Percentiles rank a stretch among this genome's conserved stretches.
These are phyloP conservation scores for Aureobasidium sp. DNA, from an alignment of 2,329 filamentous ascomycete species.

Conservation along the genomic window DNA sequence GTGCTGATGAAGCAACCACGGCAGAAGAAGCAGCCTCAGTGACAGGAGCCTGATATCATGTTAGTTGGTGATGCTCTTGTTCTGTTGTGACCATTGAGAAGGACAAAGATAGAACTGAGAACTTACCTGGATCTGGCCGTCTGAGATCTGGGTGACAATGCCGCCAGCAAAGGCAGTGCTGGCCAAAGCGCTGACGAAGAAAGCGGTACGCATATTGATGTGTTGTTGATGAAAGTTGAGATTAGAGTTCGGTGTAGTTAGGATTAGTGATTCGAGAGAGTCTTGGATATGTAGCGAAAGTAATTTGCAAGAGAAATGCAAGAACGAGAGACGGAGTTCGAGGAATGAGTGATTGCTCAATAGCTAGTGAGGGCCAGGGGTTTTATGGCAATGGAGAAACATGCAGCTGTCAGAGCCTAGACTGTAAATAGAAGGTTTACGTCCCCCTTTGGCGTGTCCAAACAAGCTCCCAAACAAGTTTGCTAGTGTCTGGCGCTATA, in stretches of 20 bases:
- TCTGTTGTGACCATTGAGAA: not conserved
- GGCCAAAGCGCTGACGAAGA: conserved; percentile 10
- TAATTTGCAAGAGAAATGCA: conserved; percentile 11
- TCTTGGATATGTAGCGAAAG: not conserved
- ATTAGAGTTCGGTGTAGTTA: conserved; percentile 2
- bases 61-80: not conserved
- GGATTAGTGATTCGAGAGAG: not conserved
- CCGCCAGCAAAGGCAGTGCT: conserved; percentile 10
- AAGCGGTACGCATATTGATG: conserved; percentile 14
- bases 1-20: not conserved
- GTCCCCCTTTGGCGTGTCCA: not conserved
- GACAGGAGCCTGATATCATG: not conserved
- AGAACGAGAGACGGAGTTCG: not conserved
- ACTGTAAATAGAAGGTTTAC: conserved; percentile 9
- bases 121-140: conserved; percentile 14
- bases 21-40: not conserved
- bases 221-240: not conserved
- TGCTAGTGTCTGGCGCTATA: not conserved
- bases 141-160: conserved; percentile 14
- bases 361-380: not conserved
- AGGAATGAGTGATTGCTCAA: conserved; percentile 2
- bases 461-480: conserved; percentile 10
- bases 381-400: conserved; percentile 7
- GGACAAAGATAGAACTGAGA: not conserved
- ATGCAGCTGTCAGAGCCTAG: conserved; percentile 2